Conservation (phyloP, 257 asterid genomes). For the Nicotiana noctiflora region DNA sequence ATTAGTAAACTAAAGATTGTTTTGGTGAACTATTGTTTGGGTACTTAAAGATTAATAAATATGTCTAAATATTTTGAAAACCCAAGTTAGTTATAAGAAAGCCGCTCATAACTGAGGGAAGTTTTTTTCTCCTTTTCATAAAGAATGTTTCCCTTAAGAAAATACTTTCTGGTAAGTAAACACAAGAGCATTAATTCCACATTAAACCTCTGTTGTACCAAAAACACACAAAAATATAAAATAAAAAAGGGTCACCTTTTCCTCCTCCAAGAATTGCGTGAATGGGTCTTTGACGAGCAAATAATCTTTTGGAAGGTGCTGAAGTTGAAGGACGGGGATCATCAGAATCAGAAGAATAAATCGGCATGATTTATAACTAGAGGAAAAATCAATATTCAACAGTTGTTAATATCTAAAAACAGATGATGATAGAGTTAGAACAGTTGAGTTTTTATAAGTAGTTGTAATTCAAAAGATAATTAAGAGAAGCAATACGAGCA, state of each 20-base stretch:
- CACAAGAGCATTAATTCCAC: too few species aligned
- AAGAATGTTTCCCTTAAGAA: background rate
- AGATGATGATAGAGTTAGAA: background rate
- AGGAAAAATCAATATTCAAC: background rate
- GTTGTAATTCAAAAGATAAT: conserved; percentile 8
- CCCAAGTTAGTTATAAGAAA: too few species aligned
- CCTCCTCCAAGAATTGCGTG: conserved; percentile 69
- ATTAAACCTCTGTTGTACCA: too few species aligned
- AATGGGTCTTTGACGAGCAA: conserved; percentile 47
- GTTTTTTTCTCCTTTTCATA: too few species aligned
- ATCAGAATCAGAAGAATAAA: conserved; percentile 52
- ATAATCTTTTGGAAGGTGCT: conserved; percentile 27
- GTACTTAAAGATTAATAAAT: too few species aligned
- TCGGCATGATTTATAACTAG: conserved; percentile 30
- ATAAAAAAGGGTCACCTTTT: conserved; percentile 37
- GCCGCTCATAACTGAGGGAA: too few species aligned
- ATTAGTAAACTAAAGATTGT: too few species aligned
- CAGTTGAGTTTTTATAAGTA: background rate
- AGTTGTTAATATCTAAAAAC: background rate
- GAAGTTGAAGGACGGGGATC: conserved; percentile 14
- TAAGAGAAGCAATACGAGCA: background rate
- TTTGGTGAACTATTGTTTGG: too few species aligned
- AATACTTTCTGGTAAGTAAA: background rate
- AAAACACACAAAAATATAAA: too few species aligned
- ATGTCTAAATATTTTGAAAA: too few species aligned